Conservation (phyloP, 805 yeast species). For the Pichia nanzhaoensis region DNA sequence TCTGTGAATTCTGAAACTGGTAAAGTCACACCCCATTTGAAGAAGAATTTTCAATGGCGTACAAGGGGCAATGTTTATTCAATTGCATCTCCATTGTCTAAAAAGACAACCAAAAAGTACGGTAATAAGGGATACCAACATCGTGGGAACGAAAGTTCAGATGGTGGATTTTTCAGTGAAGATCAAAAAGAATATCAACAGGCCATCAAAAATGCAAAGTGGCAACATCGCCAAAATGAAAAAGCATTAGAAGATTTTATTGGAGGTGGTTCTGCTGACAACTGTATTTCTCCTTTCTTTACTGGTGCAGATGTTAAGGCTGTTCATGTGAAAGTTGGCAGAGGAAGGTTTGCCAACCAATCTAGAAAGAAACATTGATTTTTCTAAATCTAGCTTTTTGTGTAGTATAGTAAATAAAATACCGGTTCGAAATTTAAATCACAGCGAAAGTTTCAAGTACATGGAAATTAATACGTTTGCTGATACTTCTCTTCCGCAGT, state of each 20-base stretch:
- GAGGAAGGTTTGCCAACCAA: constrained; percentile 75
- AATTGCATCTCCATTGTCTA: constrained; percentile 81
- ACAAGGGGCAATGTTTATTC: constrained; percentile 79
- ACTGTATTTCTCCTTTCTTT: constrained; percentile 80
- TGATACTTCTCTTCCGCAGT: background rate
- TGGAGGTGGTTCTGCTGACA: constrained; percentile 91
- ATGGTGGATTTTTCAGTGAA: constrained; percentile 64
- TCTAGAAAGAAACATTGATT: constrained; percentile 33
- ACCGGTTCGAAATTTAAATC: too few relatives aligned
- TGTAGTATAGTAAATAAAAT: background rate
- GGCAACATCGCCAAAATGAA: constrained; percentile 83
- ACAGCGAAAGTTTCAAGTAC: too few relatives aligned
- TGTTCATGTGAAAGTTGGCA: constrained; percentile 74
- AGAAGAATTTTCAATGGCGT: constrained; percentile 90
- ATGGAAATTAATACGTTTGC: too few relatives aligned
- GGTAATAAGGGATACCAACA: constrained; percentile 82
- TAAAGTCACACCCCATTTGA: constrained; percentile 77
- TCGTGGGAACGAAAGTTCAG: constrained; percentile 45
- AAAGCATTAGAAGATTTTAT: constrained; percentile 82
- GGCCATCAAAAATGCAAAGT: constrained; percentile 80
- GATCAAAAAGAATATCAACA: constrained; percentile 92
- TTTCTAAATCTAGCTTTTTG: background rate
- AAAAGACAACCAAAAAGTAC: constrained; percentile 57
- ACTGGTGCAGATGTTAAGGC: constrained; percentile 49
- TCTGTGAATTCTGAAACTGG: constrained; percentile 77